A percentile compares a stretch with the other conserved stretches of the same genome.
phyloP scores from a whole-genome alignment of 768 basidiomycete species.

The Tephrocybe rancida region DNA sequence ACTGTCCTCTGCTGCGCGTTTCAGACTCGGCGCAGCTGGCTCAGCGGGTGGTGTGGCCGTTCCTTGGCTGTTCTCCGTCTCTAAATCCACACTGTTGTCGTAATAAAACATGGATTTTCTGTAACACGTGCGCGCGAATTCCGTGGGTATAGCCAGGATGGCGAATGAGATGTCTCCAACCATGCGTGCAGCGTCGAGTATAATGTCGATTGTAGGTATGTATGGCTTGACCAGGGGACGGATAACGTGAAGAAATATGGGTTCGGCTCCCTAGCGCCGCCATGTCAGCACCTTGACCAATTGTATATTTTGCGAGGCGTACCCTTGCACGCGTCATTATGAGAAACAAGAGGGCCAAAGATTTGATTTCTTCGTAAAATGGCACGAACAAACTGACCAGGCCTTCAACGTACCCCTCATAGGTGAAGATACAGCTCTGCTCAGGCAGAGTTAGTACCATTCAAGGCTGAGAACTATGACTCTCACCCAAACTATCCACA shows the following conservation, averaged over 20 bases:
- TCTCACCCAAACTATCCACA: constrained; percentile 86
- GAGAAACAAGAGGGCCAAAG: constrained; percentile 70
- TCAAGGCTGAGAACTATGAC: constrained; percentile 16
- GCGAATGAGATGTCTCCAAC: constrained; percentile 64
- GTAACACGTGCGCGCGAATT: constrained; percentile 38
- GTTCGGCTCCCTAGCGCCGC: constrained; percentile 75
- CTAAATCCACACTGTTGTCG: constrained; percentile 20
- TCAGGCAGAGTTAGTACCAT: constrained; percentile 12
- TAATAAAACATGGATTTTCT: constrained; percentile 23
- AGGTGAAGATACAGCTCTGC: constrained; percentile 67
- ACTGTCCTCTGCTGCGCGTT: constrained; percentile 1
- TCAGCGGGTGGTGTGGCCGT: neutral
- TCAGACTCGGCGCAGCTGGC: neutral
- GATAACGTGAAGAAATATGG: constrained; percentile 78
- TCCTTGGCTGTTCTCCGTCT: constrained; percentile 14
- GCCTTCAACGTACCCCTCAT: constrained; percentile 68
- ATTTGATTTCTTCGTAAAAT: constrained; percentile 85
- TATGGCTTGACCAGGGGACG: constrained; percentile 83
- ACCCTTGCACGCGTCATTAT: constrained; percentile 74
- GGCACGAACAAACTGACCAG: constrained; percentile 74
- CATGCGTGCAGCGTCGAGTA: constrained; percentile 62
- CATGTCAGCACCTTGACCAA: neutral
- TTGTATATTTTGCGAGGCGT: constrained; percentile 24
- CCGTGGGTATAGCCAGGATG: constrained; percentile 40
- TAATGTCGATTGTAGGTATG: constrained; percentile 60